Percentiles rank a stretch among this genome's conserved stretches.
These are phyloP conservation scores for Phellopilus nigrolimitatus DNA, from an alignment of 1,284 basidiomycete species.

Conservation along the genomic window DNA sequence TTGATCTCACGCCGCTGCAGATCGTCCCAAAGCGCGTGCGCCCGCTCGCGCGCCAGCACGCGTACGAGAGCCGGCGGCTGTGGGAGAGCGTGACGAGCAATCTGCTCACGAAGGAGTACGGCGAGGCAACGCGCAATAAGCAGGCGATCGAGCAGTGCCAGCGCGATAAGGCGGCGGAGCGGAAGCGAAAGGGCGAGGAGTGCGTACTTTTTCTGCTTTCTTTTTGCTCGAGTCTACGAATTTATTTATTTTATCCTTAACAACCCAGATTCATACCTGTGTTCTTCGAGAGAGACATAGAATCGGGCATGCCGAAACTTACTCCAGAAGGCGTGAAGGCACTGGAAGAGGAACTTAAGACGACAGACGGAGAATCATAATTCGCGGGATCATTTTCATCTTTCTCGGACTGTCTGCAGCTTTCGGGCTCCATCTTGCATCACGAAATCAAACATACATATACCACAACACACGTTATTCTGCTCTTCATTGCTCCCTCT, in stretches of 20 bases:
- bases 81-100: constrained; percentile 84
- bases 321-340: constrained; percentile 68
- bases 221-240: background rate
- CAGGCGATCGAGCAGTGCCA: constrained; percentile 86
- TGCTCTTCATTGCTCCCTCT: too few relatives aligned
- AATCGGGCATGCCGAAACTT: constrained; percentile 69
- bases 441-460: background rate
- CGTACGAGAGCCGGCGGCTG: constrained; percentile 80
- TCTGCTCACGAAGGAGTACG: constrained; percentile 81
- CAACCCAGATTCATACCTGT: constrained; percentile 78
- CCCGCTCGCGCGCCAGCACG: constrained; percentile 74
- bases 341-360: constrained; percentile 62
- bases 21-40: constrained; percentile 84
- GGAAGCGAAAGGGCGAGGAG: constrained; percentile 74
- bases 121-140: constrained; percentile 86
- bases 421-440: background rate
- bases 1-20: constrained; percentile 74
- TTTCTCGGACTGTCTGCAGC: background rate
- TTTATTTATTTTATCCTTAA: background rate
- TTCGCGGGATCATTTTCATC: too few relatives aligned
- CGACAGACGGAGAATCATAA: constrained; percentile 15
- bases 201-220: constrained; percentile 41
- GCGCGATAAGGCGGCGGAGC: constrained; percentile 78
- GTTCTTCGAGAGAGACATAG: constrained; percentile 75
- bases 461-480: too few relatives aligned